Base-by-base conservation (phyloP, 1,139 yeast species). In the Geotrichum bryndzae region DNA sequence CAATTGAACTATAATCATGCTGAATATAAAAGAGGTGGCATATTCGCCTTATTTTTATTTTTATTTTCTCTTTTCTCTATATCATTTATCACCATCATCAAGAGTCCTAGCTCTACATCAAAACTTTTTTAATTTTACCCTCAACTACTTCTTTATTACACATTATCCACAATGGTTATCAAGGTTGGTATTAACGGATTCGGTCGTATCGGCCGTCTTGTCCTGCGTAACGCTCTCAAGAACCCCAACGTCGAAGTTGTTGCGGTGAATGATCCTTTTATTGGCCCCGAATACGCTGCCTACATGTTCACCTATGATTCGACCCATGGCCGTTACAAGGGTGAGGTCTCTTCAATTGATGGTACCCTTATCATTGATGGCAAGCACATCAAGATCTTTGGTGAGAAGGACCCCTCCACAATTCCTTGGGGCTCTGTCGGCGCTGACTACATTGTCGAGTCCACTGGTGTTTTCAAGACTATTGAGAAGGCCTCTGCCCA, bases 271-370 rank as follows among this genome's bases (percentile, higher is more conserved):
- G 92, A 87, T 78, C 95, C 95, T 68, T 87, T 87, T 83, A 87
- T 87, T 76, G 84, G 84, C 68, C 84, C 90, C 69, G 92, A 87
- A 73, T 87, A 87, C 78, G 94, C 92, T 75, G 84, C 92, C 67
- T 87, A 87, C 84, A 85, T 87, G 90, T 87, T 87, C 86, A 86
- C 87, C 82, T 88, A 87, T 80, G 95, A 87, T 79, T 86, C 94
- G 66, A 87, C 92, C 73, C 95, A 87, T 83, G 92, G 94, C 74
- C 79, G 79, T 74, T 88, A 76, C 87, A 70, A 78, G 70, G 94
- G 92, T 73, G 85, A 82, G 69, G 92, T 88, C 68, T 68, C 80
- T 71, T 74, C 80, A 72, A 82, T 83, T 71, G 90, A 81, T 70
- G 79, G 79, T 73, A 69, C 73, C 73, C 77, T 87, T 68, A 74